A percentile compares a stretch with the other conserved stretches of the same genome.
Conservation (phyloP, 2,329 filamentous ascomycete species). For the Fusarium pseudonygamai region DNA sequence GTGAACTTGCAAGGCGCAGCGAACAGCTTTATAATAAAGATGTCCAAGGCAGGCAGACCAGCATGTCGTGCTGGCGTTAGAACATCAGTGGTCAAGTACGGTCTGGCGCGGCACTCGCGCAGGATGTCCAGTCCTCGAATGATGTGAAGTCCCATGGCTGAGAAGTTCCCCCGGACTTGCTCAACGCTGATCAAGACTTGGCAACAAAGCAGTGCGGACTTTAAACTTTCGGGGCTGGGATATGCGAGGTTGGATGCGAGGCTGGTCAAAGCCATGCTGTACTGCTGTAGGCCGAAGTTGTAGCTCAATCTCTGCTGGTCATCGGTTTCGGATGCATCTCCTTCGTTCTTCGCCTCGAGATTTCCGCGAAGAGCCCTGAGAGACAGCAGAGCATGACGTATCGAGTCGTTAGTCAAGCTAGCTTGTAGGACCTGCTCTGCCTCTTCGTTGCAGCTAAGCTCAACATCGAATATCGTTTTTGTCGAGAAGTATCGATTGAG, state of each 20-base stretch:
- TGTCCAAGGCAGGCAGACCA: constrained; percentile 51
- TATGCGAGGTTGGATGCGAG: constrained; percentile 52
- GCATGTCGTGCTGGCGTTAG: constrained; percentile 46
- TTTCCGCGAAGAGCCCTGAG: constrained; percentile 53
- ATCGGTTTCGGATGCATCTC: constrained; percentile 35
- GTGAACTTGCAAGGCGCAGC: constrained; percentile 54
- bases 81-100: constrained; percentile 42
- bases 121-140: constrained; percentile 56
- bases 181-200: constrained; percentile 59
- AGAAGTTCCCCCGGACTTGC: constrained; percentile 52
- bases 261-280: constrained; percentile 52
- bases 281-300: constrained; percentile 54
- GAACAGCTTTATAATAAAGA: constrained; percentile 56
- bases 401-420: constrained; percentile 47
- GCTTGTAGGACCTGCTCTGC: constrained; percentile 53
- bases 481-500: constrained; percentile 54
- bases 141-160: constrained; percentile 55
- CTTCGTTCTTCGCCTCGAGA: constrained; percentile 48
- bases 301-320: constrained; percentile 45
- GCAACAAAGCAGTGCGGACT: constrained; percentile 56
- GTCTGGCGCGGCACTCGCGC: constrained; percentile 52
- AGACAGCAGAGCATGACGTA: constrained; percentile 53
- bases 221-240: constrained; percentile 44
- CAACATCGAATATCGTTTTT: constrained; percentile 53
- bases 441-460: constrained; percentile 50